Conservation (phyloP, 352 stramenopile species). For the Peronospora farinosa region DNA sequence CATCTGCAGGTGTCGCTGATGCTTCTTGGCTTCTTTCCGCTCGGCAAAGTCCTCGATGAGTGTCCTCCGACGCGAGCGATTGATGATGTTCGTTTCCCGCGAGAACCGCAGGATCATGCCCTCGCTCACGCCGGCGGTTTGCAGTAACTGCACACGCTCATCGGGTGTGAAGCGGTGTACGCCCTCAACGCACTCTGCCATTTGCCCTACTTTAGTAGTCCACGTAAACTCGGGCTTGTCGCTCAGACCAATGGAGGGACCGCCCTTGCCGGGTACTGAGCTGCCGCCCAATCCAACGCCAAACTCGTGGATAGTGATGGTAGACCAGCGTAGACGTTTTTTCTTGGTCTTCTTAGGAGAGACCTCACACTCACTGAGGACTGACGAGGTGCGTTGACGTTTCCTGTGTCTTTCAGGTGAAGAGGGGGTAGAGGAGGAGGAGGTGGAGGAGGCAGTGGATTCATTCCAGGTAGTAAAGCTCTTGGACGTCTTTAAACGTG, state of each 20-base stretch:
- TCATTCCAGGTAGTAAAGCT: constrained; percentile 6
- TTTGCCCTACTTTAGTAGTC: constrained; percentile 32
- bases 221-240: constrained; percentile 39
- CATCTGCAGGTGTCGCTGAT: constrained; percentile 8
- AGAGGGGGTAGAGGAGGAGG: constrained; percentile 1
- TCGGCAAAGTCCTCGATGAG: constrained; percentile 37
- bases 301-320: constrained; percentile 53
- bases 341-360: constrained; percentile 31
- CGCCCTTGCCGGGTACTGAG: constrained; percentile 42
- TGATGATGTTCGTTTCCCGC: constrained; percentile 58
- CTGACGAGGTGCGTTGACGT: constrained; percentile 12
- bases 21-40: constrained; percentile 31
- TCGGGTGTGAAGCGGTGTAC: constrained; percentile 50
- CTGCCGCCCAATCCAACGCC: constrained; percentile 44
- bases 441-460: constrained; percentile 1
- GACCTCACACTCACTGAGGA: constrained; percentile 4
- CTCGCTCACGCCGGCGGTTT: constrained; percentile 44
- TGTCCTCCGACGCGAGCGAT: constrained; percentile 44
- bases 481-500: not conserved
- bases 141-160: constrained; percentile 45
- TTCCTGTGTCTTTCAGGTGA: constrained; percentile 14
- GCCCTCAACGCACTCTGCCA: constrained; percentile 39
- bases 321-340: constrained; percentile 49
- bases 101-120: constrained; percentile 66
- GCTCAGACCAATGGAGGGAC: constrained; percentile 44